phyloP scores from a whole-genome alignment of 495 filamentous ascomycete genomes.

The Annulohypoxylon nitens region DNA sequence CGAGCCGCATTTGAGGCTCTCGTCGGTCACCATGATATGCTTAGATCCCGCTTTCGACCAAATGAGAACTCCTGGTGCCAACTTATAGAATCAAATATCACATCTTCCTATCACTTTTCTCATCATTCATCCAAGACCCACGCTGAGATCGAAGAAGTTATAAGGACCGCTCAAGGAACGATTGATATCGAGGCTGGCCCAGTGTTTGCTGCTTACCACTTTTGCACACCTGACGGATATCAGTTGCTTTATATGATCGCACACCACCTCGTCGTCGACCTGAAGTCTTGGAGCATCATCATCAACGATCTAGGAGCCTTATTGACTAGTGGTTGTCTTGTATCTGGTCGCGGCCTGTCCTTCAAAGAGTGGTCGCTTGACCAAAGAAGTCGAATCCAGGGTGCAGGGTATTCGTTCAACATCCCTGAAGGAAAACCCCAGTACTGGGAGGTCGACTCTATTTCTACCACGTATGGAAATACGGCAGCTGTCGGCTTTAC shows the following conservation, averaged over 20 bases:
- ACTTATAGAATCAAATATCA: constrained; percentile 52
- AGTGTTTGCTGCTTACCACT: constrained; percentile 58
- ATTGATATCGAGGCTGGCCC: constrained; percentile 57
- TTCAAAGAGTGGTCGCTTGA: constrained; percentile 74
- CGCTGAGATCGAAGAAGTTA: constrained; percentile 57
- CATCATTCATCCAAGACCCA: constrained; percentile 55
- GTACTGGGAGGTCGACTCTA: constrained; percentile 63
- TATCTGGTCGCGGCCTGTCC: constrained; percentile 62
- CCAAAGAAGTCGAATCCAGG: constrained; percentile 52
- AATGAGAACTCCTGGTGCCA: constrained; percentile 58
- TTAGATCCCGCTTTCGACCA: constrained; percentile 73
- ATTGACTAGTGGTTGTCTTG: constrained; percentile 61
- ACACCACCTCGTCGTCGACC: constrained; percentile 77
- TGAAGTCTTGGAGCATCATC: constrained; percentile 78
- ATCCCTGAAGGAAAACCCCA: constrained; percentile 55
- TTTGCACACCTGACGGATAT: constrained; percentile 62
- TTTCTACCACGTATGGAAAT: constrained; percentile 61
- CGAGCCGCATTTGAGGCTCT: constrained; percentile 68
- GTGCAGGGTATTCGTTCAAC: constrained; percentile 50
- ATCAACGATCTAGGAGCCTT: constrained; percentile 75
- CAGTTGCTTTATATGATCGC: constrained; percentile 73
- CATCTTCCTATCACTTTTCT: constrained; percentile 56
- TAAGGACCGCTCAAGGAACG: constrained; percentile 53
- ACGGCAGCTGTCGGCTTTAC: constrained; percentile 57
- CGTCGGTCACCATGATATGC: constrained; percentile 76